Conservation (phyloP, 2,329 filamentous ascomycete genomes). For the Blumeria hordei region DNA sequence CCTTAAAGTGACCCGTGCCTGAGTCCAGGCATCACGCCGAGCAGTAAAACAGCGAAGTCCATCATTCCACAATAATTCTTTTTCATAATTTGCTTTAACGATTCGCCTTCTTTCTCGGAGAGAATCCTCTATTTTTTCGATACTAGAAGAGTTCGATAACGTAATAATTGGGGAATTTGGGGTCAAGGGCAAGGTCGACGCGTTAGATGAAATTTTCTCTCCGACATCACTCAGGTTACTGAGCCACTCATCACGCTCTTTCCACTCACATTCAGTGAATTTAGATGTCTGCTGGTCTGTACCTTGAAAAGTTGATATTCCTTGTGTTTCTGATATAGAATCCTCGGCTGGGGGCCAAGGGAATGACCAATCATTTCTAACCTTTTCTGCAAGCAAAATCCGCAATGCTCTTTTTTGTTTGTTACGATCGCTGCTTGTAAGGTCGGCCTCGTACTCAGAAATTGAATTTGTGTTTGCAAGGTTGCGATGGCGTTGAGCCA, state of each 20-base stretch:
- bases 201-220: slow-evolving; percentile 4
- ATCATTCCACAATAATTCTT: slow-evolving; percentile 54
- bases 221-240: slow-evolving; percentile 12
- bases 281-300: background rate
- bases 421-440: slow-evolving; percentile 34
- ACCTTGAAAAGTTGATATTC: background rate
- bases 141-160: slow-evolving; percentile 18
- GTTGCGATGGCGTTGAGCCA: slow-evolving; percentile 8
- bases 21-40: slow-evolving; percentile 65
- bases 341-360: slow-evolving; percentile 23
- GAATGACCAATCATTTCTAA: slow-evolving; percentile 37
- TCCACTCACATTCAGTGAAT: slow-evolving; percentile 7
- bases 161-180: slow-evolving; percentile 7
- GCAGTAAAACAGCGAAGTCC: slow-evolving; percentile 60
- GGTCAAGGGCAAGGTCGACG: background rate
- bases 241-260: slow-evolving; percentile 15
- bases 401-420: slow-evolving; percentile 39
- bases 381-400: slow-evolving; percentile 26
- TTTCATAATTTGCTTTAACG: slow-evolving; percentile 25
- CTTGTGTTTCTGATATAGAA: slow-evolving; percentile 1
- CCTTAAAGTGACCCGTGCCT: slow-evolving; percentile 37
- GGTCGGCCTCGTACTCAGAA: slow-evolving; percentile 30
- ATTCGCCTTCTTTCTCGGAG: slow-evolving; percentile 18
- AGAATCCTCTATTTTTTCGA: slow-evolving; percentile 16
- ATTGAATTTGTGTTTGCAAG: slow-evolving; percentile 14